A percentile compares a stretch with the other conserved stretches of the same genome.
Evolutionary conservation across 352 stramenopile genomes (phyloP).

Genomic region (Phytopythium aichiense): DNA sequence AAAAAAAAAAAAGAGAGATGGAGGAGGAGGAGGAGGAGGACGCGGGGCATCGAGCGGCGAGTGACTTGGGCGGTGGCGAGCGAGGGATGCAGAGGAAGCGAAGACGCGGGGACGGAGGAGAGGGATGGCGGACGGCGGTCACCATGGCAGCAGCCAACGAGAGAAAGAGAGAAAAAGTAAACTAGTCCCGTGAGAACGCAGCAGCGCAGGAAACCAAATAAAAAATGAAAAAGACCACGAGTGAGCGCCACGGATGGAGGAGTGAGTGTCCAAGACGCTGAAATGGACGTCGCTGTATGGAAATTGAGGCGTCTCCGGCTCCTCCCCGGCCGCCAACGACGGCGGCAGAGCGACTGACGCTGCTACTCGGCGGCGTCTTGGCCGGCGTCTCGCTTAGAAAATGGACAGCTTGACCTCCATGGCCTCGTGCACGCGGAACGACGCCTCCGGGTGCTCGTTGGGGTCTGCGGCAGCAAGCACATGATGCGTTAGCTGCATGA

Average conservation of each 20-base stretch:
- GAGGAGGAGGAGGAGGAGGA: slow-evolving; percentile 1
- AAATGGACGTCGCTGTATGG: neutral
- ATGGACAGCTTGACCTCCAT: slow-evolving; percentile 90
- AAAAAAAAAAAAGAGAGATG: slow-evolving; percentile 7
- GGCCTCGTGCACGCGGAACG: slow-evolving; percentile 80
- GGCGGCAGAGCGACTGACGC: neutral
- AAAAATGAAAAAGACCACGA: neutral
- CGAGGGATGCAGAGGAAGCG: neutral
- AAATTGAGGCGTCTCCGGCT: neutral
- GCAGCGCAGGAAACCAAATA: neutral
- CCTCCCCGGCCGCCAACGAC: neutral
- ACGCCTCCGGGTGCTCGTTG: slow-evolving; percentile 71
- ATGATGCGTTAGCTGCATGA: no score
- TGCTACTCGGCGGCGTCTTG: neutral
- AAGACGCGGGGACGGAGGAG: neutral
- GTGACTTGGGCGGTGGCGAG: neutral
- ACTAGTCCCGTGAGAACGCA: slow-evolving; percentile 9
- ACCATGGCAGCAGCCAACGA: neutral
- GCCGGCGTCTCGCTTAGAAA: slow-evolving; percentile 48
- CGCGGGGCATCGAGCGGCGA: neutral
- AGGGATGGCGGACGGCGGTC: neutral
- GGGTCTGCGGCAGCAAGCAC: slow-evolving; percentile 37
- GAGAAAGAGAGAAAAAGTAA: slow-evolving; percentile 20
- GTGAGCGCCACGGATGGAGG: neutral
- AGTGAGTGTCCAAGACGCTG: no score